Evolutionary conservation across 179 eudicot genomes (phyloP).

Genomic region (Dionaea muscipula): DNA sequence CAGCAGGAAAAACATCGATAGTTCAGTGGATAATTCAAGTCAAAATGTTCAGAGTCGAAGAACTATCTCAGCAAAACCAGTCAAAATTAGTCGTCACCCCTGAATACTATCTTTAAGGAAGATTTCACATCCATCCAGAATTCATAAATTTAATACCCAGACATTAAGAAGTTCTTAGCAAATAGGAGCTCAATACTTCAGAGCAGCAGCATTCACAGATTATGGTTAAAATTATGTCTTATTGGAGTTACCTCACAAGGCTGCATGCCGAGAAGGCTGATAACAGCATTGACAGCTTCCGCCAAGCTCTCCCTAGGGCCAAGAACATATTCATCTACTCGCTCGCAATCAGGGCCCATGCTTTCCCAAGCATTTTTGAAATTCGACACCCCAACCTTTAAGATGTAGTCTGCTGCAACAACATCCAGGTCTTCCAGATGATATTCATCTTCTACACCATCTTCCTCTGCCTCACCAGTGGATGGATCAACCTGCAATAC

Average conservation of each 20-base stretch:
- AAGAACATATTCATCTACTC: conserved; percentile 88
- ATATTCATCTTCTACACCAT: conserved; percentile 95
- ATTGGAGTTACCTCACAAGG: conserved; percentile 72
- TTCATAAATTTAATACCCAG: too few relatives aligned
- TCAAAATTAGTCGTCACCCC: too few relatives aligned
- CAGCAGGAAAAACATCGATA: not conserved
- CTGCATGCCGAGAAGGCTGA: conserved; percentile 88
- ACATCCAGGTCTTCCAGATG: conserved; percentile 89
- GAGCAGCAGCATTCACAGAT: not conserved
- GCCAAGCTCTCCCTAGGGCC: conserved; percentile 85
- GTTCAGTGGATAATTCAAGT: too few relatives aligned
- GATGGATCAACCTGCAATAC: conserved; percentile 73
- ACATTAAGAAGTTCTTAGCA: not conserved
- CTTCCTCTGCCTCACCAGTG: conserved; percentile 93
- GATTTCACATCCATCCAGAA: too few relatives aligned
- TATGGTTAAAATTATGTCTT: not conserved
- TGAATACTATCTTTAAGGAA: too few relatives aligned
- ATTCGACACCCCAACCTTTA: conserved; percentile 76
- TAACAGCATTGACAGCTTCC: conserved; percentile 80
- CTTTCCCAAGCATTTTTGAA: conserved; percentile 97
- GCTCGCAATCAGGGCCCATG: conserved; percentile 66
- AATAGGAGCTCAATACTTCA: too few relatives aligned
- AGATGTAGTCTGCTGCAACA: conserved; percentile 82
- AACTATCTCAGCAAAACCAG: too few relatives aligned
- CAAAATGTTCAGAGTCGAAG: too few relatives aligned